Evolutionary conservation across 805 yeast species (phyloP).

Genomic region (Ogataea haglerorum): DNA sequence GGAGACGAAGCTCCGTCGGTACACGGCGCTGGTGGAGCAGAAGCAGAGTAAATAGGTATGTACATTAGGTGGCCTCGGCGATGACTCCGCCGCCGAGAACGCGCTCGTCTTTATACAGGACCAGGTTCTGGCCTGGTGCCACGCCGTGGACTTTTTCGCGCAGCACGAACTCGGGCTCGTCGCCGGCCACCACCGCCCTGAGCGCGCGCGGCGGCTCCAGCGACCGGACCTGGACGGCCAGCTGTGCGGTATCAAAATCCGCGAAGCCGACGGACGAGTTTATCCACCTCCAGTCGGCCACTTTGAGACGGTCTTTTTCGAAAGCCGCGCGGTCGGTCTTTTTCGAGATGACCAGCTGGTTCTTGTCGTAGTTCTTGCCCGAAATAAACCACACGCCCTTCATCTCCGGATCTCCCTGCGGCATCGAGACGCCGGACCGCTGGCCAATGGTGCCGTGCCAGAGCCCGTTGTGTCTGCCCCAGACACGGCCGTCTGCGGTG

Average conservation of each 20-base stretch:
- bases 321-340: constrained; percentile 62
- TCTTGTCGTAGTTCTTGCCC: constrained; percentile 58
- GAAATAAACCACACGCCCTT: constrained; percentile 86
- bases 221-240: constrained; percentile 68
- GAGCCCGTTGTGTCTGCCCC: constrained; percentile 82
- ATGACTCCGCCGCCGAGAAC: constrained; percentile 66
- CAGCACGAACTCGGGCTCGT: constrained; percentile 37
- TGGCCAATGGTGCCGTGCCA: constrained; percentile 98
- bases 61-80: constrained; percentile 2
- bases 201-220: constrained; percentile 55
- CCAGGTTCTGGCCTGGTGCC: constrained; percentile 87
- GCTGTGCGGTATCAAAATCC: constrained; percentile 13
- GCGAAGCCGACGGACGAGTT: constrained; percentile 17
- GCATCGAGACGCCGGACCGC: constrained; percentile 73
- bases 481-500: constrained; percentile 67
- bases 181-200: constrained; percentile 3
- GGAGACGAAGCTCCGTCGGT: constrained; percentile 7
- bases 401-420: constrained; percentile 77
- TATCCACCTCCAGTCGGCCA: constrained; percentile 51
- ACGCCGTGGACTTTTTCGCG: constrained; percentile 58
- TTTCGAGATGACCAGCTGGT: constrained; percentile 75
- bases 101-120: constrained; percentile 61
- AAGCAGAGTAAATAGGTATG: constrained; percentile 1
- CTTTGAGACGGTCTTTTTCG: constrained; percentile 41
- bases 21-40: constrained; percentile 1